Base-by-base conservation (phyloP, 148 eudicot genomes). In the Arctostaphylos glauca region DNA sequence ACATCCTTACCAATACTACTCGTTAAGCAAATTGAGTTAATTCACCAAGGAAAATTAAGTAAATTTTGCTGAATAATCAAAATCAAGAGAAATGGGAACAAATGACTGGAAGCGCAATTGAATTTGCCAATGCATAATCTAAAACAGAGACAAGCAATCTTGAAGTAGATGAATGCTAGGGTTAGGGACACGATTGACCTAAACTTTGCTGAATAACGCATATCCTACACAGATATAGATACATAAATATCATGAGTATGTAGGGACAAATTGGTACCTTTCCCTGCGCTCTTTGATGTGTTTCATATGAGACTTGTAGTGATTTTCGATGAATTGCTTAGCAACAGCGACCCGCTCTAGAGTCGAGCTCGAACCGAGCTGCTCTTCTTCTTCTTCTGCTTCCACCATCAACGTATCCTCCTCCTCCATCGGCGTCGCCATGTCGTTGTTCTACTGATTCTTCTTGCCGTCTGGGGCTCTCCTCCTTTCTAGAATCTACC, bases 321-420 rank as follows among this genome's bases (percentile, higher is more conserved):
- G 95, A 59, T 78, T 83, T 67, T 91, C 95, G 62, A 92, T 92
- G 73, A 86, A 88, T 84, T 91, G 88, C 82, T 92, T 92, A 2
- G 95, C 90, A 0, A 91, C 94, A 2, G 92, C 93, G 74, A 87
- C 95, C 56, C 88, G 88, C 74, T 92, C 93, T 72, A 92, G 80
- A 19, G 95, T 92, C 83, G 86, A 84, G 76, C 78, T 83, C 12
- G 93, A 90, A 25, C 86, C 88, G 2, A 64, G 59, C 76, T 81
- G 50, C 54, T 87, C 86, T 50, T 83, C 87, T 56, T 18, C 70
- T 2, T 74, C 85, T 6, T 81, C 87, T 5, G 16, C 64, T 31
- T 31, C 38, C 38, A 31, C 38, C 38, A 31, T 31, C 64, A 19
- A 77, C 50, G 74, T 87, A 12, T 48, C 77, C 23, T 49, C 41